These are phyloP conservation scores for Pyrus communis DNA, from an alignment of 306 rosid genomes.

Conservation along the genomic window DNA sequence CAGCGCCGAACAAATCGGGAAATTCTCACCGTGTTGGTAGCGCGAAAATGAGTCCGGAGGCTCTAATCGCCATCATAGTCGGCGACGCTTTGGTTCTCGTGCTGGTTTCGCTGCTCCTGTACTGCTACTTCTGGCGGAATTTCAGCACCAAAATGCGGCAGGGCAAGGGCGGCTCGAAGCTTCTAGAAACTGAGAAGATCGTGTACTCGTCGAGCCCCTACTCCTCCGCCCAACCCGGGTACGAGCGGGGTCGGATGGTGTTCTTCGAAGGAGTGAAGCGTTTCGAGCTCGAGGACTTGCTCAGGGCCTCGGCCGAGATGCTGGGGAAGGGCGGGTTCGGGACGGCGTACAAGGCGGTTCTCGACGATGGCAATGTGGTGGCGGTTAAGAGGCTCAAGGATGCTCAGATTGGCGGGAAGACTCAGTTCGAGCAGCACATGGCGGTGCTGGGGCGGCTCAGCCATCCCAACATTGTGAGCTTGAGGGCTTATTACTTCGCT, in stretches of 20 bases:
- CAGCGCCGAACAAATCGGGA: constrained; percentile 8
- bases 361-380: constrained; percentile 74
- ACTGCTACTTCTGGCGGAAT: constrained; percentile 60
- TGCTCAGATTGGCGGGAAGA: constrained; percentile 57
- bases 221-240: constrained; percentile 58
- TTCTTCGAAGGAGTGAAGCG: constrained; percentile 67
- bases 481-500: constrained; percentile 75
- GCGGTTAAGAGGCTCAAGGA: constrained; percentile 85
- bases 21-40: constrained; percentile 10
- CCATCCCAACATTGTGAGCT: constrained; percentile 46
- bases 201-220: constrained; percentile 82
- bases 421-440: constrained; percentile 73
- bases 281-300: constrained; percentile 75
- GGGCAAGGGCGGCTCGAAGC: constrained; percentile 43
- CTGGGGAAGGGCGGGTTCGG: constrained; percentile 84
- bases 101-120: constrained; percentile 54
- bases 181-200: constrained; percentile 57
- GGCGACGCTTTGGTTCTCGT: constrained; percentile 55
- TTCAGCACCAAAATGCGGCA: constrained; percentile 30
- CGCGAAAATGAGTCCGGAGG: constrained; percentile 35
- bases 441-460: constrained; percentile 51
- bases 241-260: constrained; percentile 62
- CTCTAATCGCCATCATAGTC: constrained; percentile 48
- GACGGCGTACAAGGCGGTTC: constrained; percentile 75
- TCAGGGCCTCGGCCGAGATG: constrained; percentile 88